These are phyloP conservation scores for Tylopilus intermedius DNA, from an alignment of 768 basidiomycete genomes.

Conservation along the genomic window DNA sequence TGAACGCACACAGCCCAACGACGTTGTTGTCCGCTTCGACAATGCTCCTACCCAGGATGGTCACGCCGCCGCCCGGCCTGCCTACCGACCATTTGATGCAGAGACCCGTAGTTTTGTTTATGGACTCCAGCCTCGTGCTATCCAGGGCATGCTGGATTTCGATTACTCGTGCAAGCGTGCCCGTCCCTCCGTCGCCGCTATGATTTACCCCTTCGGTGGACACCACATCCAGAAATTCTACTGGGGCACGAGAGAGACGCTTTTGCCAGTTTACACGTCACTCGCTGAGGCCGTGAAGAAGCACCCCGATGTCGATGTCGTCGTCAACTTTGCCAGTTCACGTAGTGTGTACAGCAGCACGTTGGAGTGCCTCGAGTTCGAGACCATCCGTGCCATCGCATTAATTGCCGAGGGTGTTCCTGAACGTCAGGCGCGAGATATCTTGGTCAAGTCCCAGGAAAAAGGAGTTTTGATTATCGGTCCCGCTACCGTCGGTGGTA, in stretches of 20 bases:
- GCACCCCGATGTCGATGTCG: constrained; percentile 94
- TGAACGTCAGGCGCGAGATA: constrained; percentile 94
- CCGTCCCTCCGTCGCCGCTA: constrained; percentile 91
- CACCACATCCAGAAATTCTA: constrained; percentile 99
- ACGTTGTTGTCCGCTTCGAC: constrained; percentile 90
- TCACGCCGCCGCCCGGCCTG: constrained; percentile 52
- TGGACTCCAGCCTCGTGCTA: constrained; percentile 97
- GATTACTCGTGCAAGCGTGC: constrained; percentile 95
- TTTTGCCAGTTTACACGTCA: constrained; percentile 94
- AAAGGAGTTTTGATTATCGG: constrained; percentile 91
- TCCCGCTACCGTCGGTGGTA: constrained; percentile 97
- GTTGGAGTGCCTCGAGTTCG: constrained; percentile 73
- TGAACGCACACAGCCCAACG: constrained; percentile 76
- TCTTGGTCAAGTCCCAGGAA: constrained; percentile 80
- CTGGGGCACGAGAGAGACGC: constrained; percentile 99
- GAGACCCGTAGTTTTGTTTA: constrained; percentile 96
- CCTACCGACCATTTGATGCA: constrained; percentile 89
- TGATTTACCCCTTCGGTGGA: constrained; percentile 99
- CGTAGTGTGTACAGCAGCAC: constrained; percentile 94
- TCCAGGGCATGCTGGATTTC: constrained; percentile 98
- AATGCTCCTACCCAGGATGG: constrained; percentile 24
- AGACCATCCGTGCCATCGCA: constrained; percentile 56
- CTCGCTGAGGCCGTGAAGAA: constrained; percentile 88
- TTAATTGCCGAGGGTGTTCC: constrained; percentile 99
- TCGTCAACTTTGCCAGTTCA: constrained; percentile 96